Evolutionary conservation across 2,329 filamentous ascomycete species (phyloP).

Genomic region (Daldinia eschscholtzii): DNA sequence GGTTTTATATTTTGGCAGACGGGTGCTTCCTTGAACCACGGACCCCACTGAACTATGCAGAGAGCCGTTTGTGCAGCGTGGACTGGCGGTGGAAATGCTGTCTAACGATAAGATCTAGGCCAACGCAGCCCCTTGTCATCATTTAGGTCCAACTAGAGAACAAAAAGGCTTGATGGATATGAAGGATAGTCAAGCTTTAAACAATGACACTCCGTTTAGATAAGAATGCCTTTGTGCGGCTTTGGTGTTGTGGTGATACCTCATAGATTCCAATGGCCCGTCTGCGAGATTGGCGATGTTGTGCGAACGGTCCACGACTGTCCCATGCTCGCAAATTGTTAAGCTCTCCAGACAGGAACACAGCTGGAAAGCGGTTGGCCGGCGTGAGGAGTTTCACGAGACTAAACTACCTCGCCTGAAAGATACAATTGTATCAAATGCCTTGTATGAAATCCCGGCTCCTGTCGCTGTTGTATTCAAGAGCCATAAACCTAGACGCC

Average conservation of each 20-base stretch:
- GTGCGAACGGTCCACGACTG: conserved; percentile 44
- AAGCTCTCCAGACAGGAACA: background rate
- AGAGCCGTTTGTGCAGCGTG: conserved; percentile 47
- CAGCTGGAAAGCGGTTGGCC: background rate
- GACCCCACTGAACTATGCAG: conserved; percentile 46
- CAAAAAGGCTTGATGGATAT: conserved; percentile 36
- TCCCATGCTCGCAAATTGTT: conserved; percentile 41
- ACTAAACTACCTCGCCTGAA: background rate
- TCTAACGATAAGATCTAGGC: conserved; percentile 37
- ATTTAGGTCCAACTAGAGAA: conserved; percentile 11
- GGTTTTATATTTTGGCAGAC: conserved; percentile 40
- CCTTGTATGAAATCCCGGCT: conserved; percentile 9
- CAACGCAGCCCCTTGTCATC: conserved; percentile 22
- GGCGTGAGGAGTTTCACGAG: background rate
- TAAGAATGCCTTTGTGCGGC: conserved; percentile 27
- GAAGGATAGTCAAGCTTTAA: conserved; percentile 32
- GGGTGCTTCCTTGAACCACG: conserved; percentile 41
- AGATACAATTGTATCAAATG: conserved; percentile 10
- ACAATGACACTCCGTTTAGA: conserved; percentile 29
- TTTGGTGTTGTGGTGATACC: conserved; percentile 30
- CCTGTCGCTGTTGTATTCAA: conserved; percentile 5
- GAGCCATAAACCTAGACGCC: conserved; percentile 13
- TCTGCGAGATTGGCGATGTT: conserved; percentile 57
- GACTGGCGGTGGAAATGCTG: conserved; percentile 46
- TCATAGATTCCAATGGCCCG: conserved; percentile 43